Evolutionary conservation across 768 basidiomycete genomes (phyloP), one percentile per base, ranked within the genome.

Genomic region (Candolleomyces eurysporus): DNA sequence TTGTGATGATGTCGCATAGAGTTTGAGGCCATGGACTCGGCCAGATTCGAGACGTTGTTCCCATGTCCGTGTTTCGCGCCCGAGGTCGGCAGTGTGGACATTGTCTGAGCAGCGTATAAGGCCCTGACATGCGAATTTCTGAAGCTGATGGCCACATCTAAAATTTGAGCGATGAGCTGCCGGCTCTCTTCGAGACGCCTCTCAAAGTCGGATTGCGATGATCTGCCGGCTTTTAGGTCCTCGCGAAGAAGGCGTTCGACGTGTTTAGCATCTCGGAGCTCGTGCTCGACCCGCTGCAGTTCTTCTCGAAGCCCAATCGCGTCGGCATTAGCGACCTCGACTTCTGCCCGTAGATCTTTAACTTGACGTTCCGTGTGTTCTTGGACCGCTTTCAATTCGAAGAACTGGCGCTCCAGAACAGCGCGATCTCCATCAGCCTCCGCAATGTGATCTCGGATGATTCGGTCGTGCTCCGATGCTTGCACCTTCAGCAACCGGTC

Each of bases 401-500:
- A 85, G 70, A 91, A 88, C 71, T 94, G 91, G 54, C 95, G 87
- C 73, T 97, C 94, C 50, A 97, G 78, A 14, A 96, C 93, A 0
- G 95, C 94, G 8, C 94, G 85, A 71, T 98, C 95, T 1, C 94
- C 92, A 68, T 97, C 94, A 14, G 94, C 92, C 72, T 98, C 96
- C 3, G 91, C 91, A 58, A 91, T 89, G 67, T 95, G 91, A 70
- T 97, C 94, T 1, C 93, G 84, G 63, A 97, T 85, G 53, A 81
- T 78, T 21, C 81, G 76, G 43, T 84, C 82, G 63, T 84, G 82
- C 66, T 84, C 91, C 14, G 83, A 85, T 7, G 90, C 89, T 69
- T 94, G 92, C 3, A 79, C 82, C 46, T 81, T 84, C 60, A 94
- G 74, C 16, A 93, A 76, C 21, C 88, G 78, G 59, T 96, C 94